Conservation (phyloP, 2,329 filamentous ascomycete species). For the Periconia macrospinosa region DNA sequence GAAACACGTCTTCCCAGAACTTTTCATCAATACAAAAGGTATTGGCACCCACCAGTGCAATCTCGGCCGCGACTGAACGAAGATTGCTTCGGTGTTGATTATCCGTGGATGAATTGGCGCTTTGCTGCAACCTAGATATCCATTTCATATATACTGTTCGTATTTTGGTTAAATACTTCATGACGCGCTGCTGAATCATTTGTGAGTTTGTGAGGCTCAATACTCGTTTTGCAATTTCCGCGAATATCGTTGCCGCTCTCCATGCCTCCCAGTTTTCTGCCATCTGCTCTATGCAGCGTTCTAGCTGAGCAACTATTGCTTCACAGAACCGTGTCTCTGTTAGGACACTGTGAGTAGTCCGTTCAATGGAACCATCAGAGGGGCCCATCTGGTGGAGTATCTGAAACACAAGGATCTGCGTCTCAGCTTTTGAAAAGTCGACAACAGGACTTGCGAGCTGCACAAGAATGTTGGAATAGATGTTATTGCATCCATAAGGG, state of each 20-base stretch:
- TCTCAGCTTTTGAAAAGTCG: slow-evolving; percentile 55
- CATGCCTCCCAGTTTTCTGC: slow-evolving; percentile 43
- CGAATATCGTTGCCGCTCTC: slow-evolving; percentile 44
- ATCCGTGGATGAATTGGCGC: slow-evolving; percentile 20
- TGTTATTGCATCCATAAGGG: slow-evolving; percentile 52
- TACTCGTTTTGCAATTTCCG: slow-evolving; percentile 47
- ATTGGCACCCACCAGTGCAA: slow-evolving; percentile 45
- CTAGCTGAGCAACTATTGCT: slow-evolving; percentile 19
- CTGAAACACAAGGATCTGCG: slow-evolving; percentile 54
- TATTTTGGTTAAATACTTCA: too few relatives aligned
- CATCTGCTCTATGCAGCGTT: slow-evolving; percentile 7
- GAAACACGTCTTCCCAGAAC: slow-evolving; percentile 32
- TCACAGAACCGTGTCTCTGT: slow-evolving; percentile 36
- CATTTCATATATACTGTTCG: too few relatives aligned
- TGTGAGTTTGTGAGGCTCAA: slow-evolving; percentile 43
- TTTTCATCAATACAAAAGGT: slow-evolving; percentile 48
- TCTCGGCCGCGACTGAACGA: slow-evolving; percentile 35
- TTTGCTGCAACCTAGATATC: slow-evolving; percentile 7
- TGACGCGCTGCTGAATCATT: too few relatives aligned
- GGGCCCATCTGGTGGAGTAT: slow-evolving; percentile 53
- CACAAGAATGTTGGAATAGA: slow-evolving; percentile 59
- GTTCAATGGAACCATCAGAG: slow-evolving; percentile 10
- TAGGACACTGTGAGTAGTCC: slow-evolving; percentile 44
- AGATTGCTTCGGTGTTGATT: slow-evolving; percentile 34
- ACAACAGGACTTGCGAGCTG: slow-evolving; percentile 54